A percentile compares a stretch with the other conserved stretches of the same genome.
Evolutionary conservation across 768 basidiomycete species (phyloP).

Genomic region (Scleroderma citrinum): DNA sequence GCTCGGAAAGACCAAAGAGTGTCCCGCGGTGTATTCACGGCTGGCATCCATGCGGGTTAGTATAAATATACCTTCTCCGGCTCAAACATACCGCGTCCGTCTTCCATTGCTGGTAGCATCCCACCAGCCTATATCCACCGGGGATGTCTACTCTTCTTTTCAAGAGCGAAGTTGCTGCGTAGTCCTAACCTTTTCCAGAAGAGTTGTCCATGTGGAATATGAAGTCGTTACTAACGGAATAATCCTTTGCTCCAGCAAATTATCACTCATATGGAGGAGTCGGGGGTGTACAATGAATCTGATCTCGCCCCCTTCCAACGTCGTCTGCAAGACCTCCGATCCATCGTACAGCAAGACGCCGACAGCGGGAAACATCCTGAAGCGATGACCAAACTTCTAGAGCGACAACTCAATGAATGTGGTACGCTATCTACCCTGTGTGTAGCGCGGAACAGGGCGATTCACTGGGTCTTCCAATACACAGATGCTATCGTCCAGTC

Average conservation of each 20-base stretch:
- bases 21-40: conserved; percentile 93
- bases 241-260: conserved; percentile 63
- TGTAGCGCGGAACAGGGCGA: too few species aligned
- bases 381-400: conserved; percentile 83
- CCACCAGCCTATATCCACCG: not conserved
- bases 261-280: conserved; percentile 92
- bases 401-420: conserved; percentile 87
- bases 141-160: conserved; percentile 3
- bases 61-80: conserved; percentile 17
- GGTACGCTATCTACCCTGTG: conserved; percentile 49
- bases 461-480: not conserved
- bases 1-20: conserved; percentile 92
- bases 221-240: conserved; percentile 21
- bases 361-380: conserved; percentile 79
- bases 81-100: not conserved
- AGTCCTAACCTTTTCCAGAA: conserved; percentile 22
- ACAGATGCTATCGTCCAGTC: conserved; percentile 70
- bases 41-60: conserved; percentile 93
- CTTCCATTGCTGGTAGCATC: conserved; percentile 2
- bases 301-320: conserved; percentile 86
- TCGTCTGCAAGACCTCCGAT: conserved; percentile 74
- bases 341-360: conserved; percentile 79
- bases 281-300: conserved; percentile 86
- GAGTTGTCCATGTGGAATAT: conserved; percentile 17
- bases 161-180: conserved; percentile 12